phyloP scores from a whole-genome alignment of 2,329 filamentous ascomycete species.

The Furcasterigmium sp. region DNA sequence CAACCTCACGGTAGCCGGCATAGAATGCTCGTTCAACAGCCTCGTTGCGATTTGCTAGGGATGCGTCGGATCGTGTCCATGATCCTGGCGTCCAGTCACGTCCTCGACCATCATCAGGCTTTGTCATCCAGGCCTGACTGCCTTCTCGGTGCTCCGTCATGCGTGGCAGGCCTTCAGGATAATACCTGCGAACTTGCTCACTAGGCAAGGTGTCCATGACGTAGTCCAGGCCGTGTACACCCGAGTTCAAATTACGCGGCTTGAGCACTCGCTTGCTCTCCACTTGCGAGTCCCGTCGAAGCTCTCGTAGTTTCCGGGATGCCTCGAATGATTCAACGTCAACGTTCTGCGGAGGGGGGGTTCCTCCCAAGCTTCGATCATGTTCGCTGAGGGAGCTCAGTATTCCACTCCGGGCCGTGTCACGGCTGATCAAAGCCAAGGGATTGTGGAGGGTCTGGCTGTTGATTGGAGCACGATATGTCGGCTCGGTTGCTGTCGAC shows the following conservation, averaged over 20 bases:
- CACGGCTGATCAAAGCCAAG: conserved; percentile 1
- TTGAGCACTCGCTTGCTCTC: background rate
- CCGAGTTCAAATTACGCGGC: background rate
- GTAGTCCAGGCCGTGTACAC: background rate
- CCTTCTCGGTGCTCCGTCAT: conserved; percentile 17
- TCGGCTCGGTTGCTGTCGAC: conserved; percentile 35
- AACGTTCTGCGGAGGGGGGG: too few species aligned
- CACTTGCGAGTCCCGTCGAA: background rate
- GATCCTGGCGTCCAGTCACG: conserved; percentile 12
- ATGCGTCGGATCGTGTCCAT: conserved; percentile 14
- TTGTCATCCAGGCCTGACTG: conserved; percentile 16
- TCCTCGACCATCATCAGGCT: background rate
- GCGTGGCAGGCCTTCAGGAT: conserved; percentile 20
- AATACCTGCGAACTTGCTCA: conserved; percentile 23
- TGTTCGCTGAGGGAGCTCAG: too few species aligned
- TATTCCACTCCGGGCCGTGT: too few species aligned
- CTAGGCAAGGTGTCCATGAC: conserved; percentile 22
- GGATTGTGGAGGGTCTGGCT: conserved; percentile 1
- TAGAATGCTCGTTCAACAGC: conserved; percentile 32
- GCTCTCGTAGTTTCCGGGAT: conserved; percentile 4
- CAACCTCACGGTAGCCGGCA: conserved; percentile 27
- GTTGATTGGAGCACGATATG: conserved; percentile 19
- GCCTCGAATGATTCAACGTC: conserved; percentile 1
- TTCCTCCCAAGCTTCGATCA: too few species aligned
- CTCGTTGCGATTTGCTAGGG: conserved; percentile 18